These are phyloP conservation scores for Aaosphaeria pasadenensis DNA, from an alignment of 2,329 filamentous ascomycete species.

Conservation along the genomic window DNA sequence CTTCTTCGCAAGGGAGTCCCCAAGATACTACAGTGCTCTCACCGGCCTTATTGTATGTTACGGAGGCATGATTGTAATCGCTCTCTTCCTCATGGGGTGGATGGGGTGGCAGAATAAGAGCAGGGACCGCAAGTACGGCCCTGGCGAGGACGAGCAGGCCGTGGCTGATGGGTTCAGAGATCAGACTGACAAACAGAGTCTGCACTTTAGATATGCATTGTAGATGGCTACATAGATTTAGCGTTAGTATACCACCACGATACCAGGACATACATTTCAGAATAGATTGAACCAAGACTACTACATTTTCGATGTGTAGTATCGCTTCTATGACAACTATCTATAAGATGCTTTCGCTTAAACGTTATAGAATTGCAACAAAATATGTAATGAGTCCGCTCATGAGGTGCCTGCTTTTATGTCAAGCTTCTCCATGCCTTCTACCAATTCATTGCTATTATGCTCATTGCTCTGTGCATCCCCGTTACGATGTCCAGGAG, in stretches of 20 bases:
- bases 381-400: too few relatives aligned
- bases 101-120: constrained; percentile 34
- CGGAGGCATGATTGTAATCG: constrained; percentile 40
- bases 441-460: too few relatives aligned
- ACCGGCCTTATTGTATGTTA: constrained; percentile 44
- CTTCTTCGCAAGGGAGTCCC: constrained; percentile 44
- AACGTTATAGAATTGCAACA: too few relatives aligned
- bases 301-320: too few relatives aligned
- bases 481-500: neutral
- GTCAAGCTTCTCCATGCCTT: too few relatives aligned
- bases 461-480: too few relatives aligned
- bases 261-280: too few relatives aligned
- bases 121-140: constrained; percentile 23
- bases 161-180: constrained; percentile 34
- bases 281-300: too few relatives aligned
- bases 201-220: constrained; percentile 34
- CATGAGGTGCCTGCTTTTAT: too few relatives aligned
- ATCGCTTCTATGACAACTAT: too few relatives aligned
- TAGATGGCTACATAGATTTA: constrained; percentile 4
- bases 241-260: neutral
- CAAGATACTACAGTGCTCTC: constrained; percentile 46
- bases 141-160: constrained; percentile 27
- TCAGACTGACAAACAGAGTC: constrained; percentile 30
- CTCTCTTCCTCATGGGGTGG: constrained; percentile 17
- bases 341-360: too few relatives aligned